Evolutionary conservation across 192 early-diverging fungal genomes (phyloP), one percentile per base, ranked within the genome.

Genomic region (Chytriomyces confervae): DNA sequence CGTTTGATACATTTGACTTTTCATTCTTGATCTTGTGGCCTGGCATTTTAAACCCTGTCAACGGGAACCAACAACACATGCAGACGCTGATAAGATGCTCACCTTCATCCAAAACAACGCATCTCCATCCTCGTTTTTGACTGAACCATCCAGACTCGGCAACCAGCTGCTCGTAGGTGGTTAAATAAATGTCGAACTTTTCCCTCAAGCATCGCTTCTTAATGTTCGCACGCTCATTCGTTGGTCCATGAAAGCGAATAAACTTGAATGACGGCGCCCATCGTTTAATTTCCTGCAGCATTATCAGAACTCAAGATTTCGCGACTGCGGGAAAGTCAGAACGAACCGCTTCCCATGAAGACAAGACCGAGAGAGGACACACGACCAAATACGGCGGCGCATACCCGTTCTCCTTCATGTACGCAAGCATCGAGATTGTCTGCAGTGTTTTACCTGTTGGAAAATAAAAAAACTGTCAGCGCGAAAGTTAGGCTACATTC

Each of bases 1-100:
- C 93, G 6, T 85, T 85, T 36, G 96, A 88, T 44, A 97, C 82
- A 74, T 92, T 92, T 78, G 95, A 95, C 73, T 97, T 91, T 81
- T 95, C 85, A 84, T 98, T 98, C 77, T 98, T 98, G 87, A 98
- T 91, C 53, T 94, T 92, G 82, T 98, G 97, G 18, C 94, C 77
- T 74, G 60, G 13, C 20, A 2, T 11, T 2, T 20, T 16, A 49
- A 53, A 50, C 16, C 45, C 47, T 75, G 10, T 7, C 44, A 48
- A 23, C 44, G 24, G 46, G 13, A 53, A 13, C 27, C 50, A 63
- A 6, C 8, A 20, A 63, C n/a, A n/a, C n/a, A n/a, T n/a, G n/a
- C n/a, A n/a, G n/a, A n/a, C n/a, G n/a, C n/a, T n/a, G n/a, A n/a
- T n/a, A 43, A 72, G 7, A 10, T 9, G 18, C 20, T 50, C 48